Evolutionary conservation across 2,329 filamentous ascomycete species (phyloP), one percentile per base, ranked within the genome.

Genomic region (Xylaria digitata): DNA sequence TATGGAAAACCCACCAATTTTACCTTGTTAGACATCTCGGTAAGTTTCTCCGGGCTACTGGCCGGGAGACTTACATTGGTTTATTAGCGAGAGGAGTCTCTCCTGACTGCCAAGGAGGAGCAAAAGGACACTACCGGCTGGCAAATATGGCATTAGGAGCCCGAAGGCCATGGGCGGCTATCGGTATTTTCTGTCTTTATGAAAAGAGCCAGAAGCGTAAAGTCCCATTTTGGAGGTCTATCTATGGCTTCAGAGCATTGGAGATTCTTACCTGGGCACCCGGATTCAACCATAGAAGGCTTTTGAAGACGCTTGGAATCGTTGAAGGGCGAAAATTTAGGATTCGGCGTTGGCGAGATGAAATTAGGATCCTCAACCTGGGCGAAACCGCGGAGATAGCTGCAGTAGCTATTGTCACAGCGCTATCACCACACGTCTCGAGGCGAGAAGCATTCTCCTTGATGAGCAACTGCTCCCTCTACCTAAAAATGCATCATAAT

Each of bases 391-490:
- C 53, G 13, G 73, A 68, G 50, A 59, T 66, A 15, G 60, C 63
- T 40, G 59, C 71, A 32, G 61, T 69, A 56, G 50, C 70, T 64
- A 42, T 67, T 53, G 69, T 72, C 7, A 64, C 74, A 34, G 74
- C 70, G 30, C 42, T 62, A 15, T 71, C 74, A 32, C 72, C 70
- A 37, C 42, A 57, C 43, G 9, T 77, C 9, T 67, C 73, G 30
- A 65, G 61, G 21, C 70, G 71, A 48, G 68, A 49, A 21, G 61
- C 72, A 17, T 70, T 82, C 23, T 72, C 72, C 6, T 68, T 79
- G 23, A 75, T 81, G 9, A 74, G 75, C 50, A 70, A 68, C 8
- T 81, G 77, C 66, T 74, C 78, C 23, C 50, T 63, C 2, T 74
- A 78, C 59, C 69, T 82, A 21, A 64, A 65, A 46, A 64, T 69